Percentiles rank a stretch among this genome's conserved stretches.
Evolutionary conservation across 768 basidiomycete species (phyloP).

Genomic region (Serendipita indica): DNA sequence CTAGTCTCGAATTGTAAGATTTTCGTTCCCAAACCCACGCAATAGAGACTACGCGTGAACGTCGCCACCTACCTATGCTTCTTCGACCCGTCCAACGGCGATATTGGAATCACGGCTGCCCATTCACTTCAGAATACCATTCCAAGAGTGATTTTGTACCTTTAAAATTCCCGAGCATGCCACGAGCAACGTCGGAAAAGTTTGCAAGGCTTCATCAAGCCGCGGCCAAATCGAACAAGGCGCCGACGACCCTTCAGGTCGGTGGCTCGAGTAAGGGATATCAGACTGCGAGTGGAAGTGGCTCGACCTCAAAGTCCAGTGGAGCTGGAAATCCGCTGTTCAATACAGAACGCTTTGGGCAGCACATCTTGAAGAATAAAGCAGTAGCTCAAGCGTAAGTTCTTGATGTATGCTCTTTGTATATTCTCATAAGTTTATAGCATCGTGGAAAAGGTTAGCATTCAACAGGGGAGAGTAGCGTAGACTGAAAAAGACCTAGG

Average conservation of each 20-base stretch:
- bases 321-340: slow-evolving; percentile 67
- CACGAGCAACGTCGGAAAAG: slow-evolving; percentile 61
- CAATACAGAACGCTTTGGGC: slow-evolving; percentile 90
- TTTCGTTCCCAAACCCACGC: no score
- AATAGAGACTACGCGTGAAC: no score
- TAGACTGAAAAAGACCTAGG: slow-evolving; percentile 32
- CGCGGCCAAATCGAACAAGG: slow-evolving; percentile 37
- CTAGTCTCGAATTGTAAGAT: no score
- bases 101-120: no score
- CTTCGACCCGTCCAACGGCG: no score
- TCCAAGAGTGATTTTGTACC: no score
- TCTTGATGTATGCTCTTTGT: slow-evolving; percentile 13
- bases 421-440: slow-evolving; percentile 15
- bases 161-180: no score
- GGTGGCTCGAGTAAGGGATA: slow-evolving; percentile 11
- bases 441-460: slow-evolving; percentile 45
- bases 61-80: no score
- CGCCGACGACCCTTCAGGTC: slow-evolving; percentile 24
- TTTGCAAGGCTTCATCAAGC: slow-evolving; percentile 57
- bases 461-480: background rate
- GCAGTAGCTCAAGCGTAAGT: slow-evolving; percentile 74
- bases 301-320: slow-evolving; percentile 26
- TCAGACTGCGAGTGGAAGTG: slow-evolving; percentile 12
- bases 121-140: no score
- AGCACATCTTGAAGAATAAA: slow-evolving; percentile 94